Conservation (phyloP, 352 stramenopile genomes). For the Aphanomyces cochlioides region DNA sequence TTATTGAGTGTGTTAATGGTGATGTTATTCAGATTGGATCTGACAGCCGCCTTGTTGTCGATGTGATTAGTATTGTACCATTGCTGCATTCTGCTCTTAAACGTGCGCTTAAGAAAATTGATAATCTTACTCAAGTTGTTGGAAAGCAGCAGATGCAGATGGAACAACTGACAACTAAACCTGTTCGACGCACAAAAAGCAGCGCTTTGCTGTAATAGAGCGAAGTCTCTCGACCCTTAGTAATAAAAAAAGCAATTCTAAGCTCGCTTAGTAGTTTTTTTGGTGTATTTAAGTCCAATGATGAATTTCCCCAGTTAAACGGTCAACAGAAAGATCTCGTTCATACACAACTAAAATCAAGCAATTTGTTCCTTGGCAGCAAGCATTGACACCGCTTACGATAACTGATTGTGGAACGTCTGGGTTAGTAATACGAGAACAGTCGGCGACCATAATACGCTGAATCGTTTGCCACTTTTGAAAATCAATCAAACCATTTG, state of each 20-base stretch:
- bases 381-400: conserved; percentile 10
- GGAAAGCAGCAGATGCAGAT: background rate
- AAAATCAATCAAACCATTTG: conserved; percentile 33
- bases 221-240: too few relatives aligned
- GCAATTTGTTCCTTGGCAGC: conserved; percentile 18
- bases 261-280: background rate
- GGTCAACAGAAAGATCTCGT: conserved; percentile 16
- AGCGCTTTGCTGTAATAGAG: too few relatives aligned
- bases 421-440: conserved; percentile 22
- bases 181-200: background rate
- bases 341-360: conserved; percentile 12
- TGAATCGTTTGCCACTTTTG: conserved; percentile 22
- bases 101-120: background rate
- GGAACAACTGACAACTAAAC: background rate
- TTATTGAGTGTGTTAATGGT: background rate
- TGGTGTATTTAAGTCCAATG: background rate
- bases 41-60: background rate
- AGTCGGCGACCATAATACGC: conserved; percentile 32
- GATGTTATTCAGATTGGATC: background rate
- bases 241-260: background rate
- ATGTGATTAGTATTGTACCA: background rate
- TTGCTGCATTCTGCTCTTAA: background rate
- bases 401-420: background rate
- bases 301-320: conserved; percentile 15
- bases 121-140: background rate